phyloP scores from a whole-genome alignment of 2,329 filamentous ascomycete species.

The Simplicillium aogashimaense region DNA sequence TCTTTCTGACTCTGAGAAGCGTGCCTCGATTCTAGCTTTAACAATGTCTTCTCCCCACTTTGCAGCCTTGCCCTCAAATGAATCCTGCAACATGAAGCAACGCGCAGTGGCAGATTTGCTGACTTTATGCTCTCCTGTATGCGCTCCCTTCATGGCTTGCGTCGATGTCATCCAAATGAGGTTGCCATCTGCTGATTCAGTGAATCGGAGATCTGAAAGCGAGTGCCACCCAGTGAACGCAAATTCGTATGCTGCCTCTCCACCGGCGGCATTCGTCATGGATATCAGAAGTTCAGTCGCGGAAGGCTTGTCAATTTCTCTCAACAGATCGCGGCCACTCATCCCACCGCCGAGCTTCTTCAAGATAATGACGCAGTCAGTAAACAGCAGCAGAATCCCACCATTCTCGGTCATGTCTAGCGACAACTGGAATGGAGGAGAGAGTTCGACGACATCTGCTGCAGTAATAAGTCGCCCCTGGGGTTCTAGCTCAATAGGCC shows the following conservation, averaged over 20 bases:
- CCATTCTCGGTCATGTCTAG: slow-evolving; percentile 35
- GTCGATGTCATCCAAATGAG: slow-evolving; percentile 60
- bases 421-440: slow-evolving; percentile 54
- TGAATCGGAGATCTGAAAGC: slow-evolving; percentile 62
- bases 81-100: slow-evolving; percentile 62
- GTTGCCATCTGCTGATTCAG: slow-evolving; percentile 55
- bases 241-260: slow-evolving; percentile 57
- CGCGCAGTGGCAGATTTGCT: slow-evolving; percentile 47
- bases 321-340: slow-evolving; percentile 67
- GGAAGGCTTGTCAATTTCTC: slow-evolving; percentile 76
- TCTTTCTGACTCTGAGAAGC: slow-evolving; percentile 75
- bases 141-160: slow-evolving; percentile 47
- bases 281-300: slow-evolving; percentile 52
- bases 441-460: slow-evolving; percentile 68
- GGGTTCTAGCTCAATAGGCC: slow-evolving; percentile 63
- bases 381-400: slow-evolving; percentile 75
- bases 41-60: slow-evolving; percentile 77
- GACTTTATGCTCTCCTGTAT: slow-evolving; percentile 28
- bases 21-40: slow-evolving; percentile 76
- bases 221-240: slow-evolving; percentile 65
- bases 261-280: slow-evolving; percentile 53
- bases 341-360: slow-evolving; percentile 56
- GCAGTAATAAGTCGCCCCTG: slow-evolving; percentile 72
- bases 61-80: slow-evolving; percentile 67
- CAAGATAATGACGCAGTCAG: slow-evolving; percentile 69